These are phyloP conservation scores for Shiraia sp. DNA, from an alignment of 2,329 filamentous ascomycete genomes.

Conservation along the genomic window DNA sequence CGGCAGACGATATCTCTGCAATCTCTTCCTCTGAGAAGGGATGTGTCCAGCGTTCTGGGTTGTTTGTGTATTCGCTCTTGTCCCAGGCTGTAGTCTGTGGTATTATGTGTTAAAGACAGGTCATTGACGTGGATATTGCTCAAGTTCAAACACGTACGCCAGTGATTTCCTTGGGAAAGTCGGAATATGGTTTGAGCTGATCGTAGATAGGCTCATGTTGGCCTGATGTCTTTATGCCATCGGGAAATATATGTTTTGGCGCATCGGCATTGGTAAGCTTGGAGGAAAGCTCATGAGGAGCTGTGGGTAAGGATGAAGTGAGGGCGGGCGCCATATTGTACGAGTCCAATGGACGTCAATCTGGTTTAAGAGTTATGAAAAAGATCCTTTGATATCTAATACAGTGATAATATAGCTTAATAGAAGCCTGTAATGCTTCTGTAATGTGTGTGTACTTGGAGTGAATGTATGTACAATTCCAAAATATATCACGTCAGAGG, in stretches of 20 bases:
- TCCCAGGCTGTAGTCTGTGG: constrained; percentile 68
- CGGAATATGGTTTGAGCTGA: constrained; percentile 66
- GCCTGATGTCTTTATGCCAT: constrained; percentile 69
- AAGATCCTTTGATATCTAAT: too few species aligned
- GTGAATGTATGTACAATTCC: constrained; percentile 3
- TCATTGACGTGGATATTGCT: background rate
- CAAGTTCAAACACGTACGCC: constrained; percentile 45
- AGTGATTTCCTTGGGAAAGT: constrained; percentile 71
- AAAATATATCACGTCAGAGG: constrained; percentile 1
- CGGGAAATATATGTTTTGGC: constrained; percentile 60
- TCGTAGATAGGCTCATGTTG: constrained; percentile 73
- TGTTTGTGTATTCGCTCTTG: constrained; percentile 63
- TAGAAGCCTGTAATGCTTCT: constrained; percentile 1
- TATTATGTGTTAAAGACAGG: background rate
- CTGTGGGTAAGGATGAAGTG: constrained; percentile 40
- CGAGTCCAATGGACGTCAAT: background rate
- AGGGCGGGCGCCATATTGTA: constrained; percentile 46
- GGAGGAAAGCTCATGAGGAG: constrained; percentile 42
- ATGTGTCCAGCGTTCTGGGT: constrained; percentile 74
- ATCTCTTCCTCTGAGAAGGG: constrained; percentile 69
- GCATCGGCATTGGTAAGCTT: constrained; percentile 36
- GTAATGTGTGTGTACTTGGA: constrained; percentile 4
- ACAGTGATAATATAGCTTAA: background rate
- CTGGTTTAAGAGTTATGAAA: too few species aligned
- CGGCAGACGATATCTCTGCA: constrained; percentile 65